Evolutionary conservation across 2,329 filamentous ascomycete species (phyloP), one percentile per base, ranked within the genome.

Genomic region (Penicillium sp.): DNA sequence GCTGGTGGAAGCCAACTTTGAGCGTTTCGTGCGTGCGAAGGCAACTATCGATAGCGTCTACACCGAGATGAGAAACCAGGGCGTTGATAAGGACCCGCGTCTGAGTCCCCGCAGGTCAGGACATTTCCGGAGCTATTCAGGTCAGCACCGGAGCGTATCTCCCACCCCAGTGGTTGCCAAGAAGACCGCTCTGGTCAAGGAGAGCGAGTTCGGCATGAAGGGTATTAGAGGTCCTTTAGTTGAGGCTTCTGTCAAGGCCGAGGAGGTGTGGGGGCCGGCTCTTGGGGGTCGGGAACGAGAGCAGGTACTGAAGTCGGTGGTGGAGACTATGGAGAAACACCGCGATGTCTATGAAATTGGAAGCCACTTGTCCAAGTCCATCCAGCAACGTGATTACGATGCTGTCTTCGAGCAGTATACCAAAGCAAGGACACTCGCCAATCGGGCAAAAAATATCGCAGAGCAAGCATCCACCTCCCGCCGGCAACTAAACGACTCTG

Each of bases 21-120:
- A 99, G 76, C 89, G 93, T 64, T 99, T 99, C 78, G 94, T 99
- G 55, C 89, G 91, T 62, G 94, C 94, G 43, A 99, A 99, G 75
- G 91, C 93, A 19, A 97, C 93, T 8, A 97, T 99, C 69, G 94
- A 99, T 78, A 96, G 96, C 77, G 94, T 99, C 52, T 99, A 99
- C 77, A 96, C 88, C 61, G 94, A 99, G 75, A 99, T 99, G 94
- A 81, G 83, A 29, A 83, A 83, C 35, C 83, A 96, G 85, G 82
- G 93, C 80, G 75, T 77, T 42, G 76, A 83, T 55, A 69, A 76
- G 47, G 69, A 75, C 50, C 59, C 72, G 39, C 73, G 76, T 19
- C 73, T 77, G n/a, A 72, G 77, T 21, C 88, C 90, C 69, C 88
- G 89, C 73, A 85, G 86, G 66, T 83, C 81, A 59, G 79, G 78